Evolutionary conservation across 2,329 filamentous ascomycete genomes (phyloP).

Genomic region (Aspergillus sclerotialis): DNA sequence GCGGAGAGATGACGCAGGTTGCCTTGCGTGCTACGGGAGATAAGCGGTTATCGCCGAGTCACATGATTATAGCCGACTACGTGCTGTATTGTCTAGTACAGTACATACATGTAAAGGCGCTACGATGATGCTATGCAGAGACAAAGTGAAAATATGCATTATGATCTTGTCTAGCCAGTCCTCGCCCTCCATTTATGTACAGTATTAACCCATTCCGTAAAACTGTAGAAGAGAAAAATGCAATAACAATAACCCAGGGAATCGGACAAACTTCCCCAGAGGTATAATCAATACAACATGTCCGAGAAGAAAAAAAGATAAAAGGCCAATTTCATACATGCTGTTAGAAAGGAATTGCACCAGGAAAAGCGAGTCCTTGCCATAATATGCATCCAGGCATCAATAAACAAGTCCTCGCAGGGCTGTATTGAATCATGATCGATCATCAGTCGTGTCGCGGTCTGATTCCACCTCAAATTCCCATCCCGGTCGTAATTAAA

Average conservation of each 20-base stretch:
- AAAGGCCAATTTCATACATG: constrained; percentile 15
- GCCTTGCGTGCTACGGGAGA: constrained; percentile 4
- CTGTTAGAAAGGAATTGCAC: constrained; percentile 10
- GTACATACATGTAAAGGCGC: no score
- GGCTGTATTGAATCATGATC: constrained; percentile 10
- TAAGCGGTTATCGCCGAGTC: constrained; percentile 11
- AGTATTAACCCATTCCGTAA: no score
- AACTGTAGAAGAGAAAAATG: no score
- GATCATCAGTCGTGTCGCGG: constrained; percentile 15
- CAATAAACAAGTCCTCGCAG: constrained; percentile 4
- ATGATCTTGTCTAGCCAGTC: no score
- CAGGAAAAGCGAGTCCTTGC: constrained; percentile 5
- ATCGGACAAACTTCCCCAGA: constrained; percentile 17
- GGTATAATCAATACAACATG: constrained; percentile 31
- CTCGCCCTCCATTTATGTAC: no score
- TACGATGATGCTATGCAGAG: no score
- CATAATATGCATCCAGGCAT: constrained; percentile 17
- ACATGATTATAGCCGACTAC: no score
- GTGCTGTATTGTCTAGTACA: no score
- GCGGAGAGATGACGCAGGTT: constrained; percentile 1
- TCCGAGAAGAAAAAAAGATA: constrained; percentile 19
- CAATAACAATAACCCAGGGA: constrained; percentile 14
- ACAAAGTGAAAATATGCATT: no score
- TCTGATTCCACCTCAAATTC: constrained; percentile 6
- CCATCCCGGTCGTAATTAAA: constrained; percentile 7